phyloP scores from a whole-genome alignment of 2,329 filamentous ascomycete genomes.

The Aureobasidium sp. region DNA sequence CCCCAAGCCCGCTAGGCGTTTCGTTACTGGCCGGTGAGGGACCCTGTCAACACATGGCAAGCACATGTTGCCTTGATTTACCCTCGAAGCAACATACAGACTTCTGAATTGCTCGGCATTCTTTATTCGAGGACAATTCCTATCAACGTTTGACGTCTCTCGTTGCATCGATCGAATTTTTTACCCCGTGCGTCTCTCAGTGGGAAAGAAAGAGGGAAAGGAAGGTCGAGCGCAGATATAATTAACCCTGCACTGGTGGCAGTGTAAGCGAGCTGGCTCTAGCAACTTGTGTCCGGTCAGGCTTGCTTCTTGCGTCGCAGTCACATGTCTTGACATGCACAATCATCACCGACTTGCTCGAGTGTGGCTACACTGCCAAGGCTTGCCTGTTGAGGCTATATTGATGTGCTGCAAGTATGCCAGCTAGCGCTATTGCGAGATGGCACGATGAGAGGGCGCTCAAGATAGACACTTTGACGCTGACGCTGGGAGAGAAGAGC shows the following conservation, averaged over 20 bases:
- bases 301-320: constrained; percentile 2
- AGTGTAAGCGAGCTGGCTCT: constrained; percentile 3
- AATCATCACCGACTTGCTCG: constrained; percentile 3
- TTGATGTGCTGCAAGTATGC: not conserved
- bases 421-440: constrained; percentile 3
- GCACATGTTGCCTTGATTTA: too few species aligned
- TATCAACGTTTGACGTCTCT: too few species aligned
- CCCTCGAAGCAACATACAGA: too few species aligned
- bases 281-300: not conserved
- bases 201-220: not conserved
- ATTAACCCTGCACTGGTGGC: not conserved
- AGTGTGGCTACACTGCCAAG: constrained; percentile 1
- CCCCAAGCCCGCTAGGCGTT: too few species aligned
- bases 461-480: constrained; percentile 1
- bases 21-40: too few species aligned
- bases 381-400: not conserved
- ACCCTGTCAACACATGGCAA: too few species aligned
- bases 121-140: too few species aligned
- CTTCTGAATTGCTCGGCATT: too few species aligned
- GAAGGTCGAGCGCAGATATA: not conserved
- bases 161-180: not conserved
- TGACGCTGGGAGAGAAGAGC: constrained; percentile 3
- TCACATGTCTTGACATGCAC: not conserved
- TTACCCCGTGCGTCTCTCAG: not conserved
- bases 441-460: not conserved